Conservation (phyloP, 1,139 yeast genomes). For the Meyerozyma athensensis region DNA sequence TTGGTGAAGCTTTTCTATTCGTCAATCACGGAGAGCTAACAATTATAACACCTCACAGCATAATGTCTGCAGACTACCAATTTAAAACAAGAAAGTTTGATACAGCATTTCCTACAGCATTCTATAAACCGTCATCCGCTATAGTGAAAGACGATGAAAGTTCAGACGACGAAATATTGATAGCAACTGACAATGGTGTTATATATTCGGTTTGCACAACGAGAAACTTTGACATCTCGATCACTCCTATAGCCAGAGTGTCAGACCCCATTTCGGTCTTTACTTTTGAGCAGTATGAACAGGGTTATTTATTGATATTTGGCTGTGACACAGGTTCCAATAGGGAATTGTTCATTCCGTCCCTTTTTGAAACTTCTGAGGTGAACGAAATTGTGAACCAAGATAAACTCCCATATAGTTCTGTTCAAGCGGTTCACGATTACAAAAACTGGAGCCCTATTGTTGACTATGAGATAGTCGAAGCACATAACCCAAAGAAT, state of each 20-base stretch:
- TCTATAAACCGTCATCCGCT: constrained; percentile 21
- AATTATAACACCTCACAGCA: constrained; percentile 37
- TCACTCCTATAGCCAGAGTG: constrained; percentile 22
- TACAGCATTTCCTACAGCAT: constrained; percentile 37
- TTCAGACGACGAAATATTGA: constrained; percentile 28
- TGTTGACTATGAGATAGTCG: constrained; percentile 35
- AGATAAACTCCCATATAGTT: not conserved
- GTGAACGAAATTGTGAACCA: no score
- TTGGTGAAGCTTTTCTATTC: constrained; percentile 10
- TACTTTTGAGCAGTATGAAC: constrained; percentile 19
- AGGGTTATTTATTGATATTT: constrained; percentile 23
- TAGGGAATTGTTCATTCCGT: constrained; percentile 21
- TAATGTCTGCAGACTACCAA: constrained; percentile 42
- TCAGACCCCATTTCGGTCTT: constrained; percentile 32
- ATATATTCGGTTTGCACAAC: constrained; percentile 25
- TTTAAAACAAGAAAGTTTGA: constrained; percentile 20
- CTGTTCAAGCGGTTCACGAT: constrained; percentile 15
- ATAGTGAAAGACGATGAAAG: constrained; percentile 5
- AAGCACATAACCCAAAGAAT: constrained; percentile 18
- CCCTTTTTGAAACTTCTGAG: not conserved
- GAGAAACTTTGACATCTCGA: constrained; percentile 7
- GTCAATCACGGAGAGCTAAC: constrained; percentile 13
- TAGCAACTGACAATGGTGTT: constrained; percentile 40
- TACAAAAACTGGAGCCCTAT: constrained; percentile 50
- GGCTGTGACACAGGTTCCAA: constrained; percentile 35